These are phyloP conservation scores for Malania oleifera DNA, from an alignment of 164 flowering plant genomes.

Conservation along the genomic window DNA sequence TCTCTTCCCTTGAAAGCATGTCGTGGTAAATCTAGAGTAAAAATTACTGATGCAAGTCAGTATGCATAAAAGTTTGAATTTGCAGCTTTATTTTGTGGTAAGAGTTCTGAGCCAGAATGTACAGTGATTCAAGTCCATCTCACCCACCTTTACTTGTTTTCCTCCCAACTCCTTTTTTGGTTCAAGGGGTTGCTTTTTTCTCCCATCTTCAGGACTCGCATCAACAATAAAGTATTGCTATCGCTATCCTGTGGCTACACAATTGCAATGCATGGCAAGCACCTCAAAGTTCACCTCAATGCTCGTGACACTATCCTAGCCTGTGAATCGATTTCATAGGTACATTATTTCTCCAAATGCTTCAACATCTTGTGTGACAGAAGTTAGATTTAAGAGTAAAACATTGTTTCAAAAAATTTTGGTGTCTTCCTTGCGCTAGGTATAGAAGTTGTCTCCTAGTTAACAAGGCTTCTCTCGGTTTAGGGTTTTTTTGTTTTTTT, in stretches of 20 bases:
- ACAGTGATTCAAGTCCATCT: background rate
- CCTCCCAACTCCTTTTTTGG: conserved; percentile 19
- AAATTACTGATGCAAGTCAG: too few species aligned
- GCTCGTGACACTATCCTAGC: conserved; percentile 86
- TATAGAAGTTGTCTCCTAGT: too few species aligned
- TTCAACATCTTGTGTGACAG: too few species aligned
- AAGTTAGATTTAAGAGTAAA: too few species aligned
- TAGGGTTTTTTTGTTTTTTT: too few species aligned
- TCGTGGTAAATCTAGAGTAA: conserved; percentile 11
- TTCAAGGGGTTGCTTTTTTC: conserved; percentile 14
- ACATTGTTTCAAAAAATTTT: too few species aligned
- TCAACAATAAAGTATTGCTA: conserved; percentile 18
- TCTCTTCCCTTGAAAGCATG: conserved; percentile 31
- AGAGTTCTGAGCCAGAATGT: background rate
- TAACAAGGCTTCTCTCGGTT: too few species aligned
- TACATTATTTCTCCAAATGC: too few species aligned
- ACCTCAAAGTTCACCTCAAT: conserved; percentile 55
- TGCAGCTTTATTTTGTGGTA: too few species aligned
- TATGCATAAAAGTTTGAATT: background rate
- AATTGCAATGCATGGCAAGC: conserved; percentile 32
- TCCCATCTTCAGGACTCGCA: conserved; percentile 10
- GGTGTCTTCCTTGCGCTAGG: too few species aligned
- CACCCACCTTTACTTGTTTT: conserved; percentile 19
- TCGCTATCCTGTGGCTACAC: conserved; percentile 25
- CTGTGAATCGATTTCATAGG: too few species aligned